Evolutionary conservation across 345 rosid genomes (phyloP).

Genomic region (Eucalyptus grandis): DNA sequence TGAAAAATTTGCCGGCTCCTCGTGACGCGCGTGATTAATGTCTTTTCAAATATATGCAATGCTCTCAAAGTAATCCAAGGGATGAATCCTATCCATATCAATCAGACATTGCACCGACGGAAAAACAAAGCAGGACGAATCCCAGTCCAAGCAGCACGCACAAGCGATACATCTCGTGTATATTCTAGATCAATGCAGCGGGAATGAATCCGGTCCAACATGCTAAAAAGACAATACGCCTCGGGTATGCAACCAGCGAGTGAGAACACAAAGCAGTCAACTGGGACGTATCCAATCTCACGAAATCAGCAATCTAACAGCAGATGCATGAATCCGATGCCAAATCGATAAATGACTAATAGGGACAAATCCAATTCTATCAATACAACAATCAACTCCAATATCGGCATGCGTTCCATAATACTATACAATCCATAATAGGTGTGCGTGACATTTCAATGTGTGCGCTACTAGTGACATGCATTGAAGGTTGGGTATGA

Average conservation of each 20-base stretch:
- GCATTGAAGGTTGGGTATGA: no score
- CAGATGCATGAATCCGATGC: background rate
- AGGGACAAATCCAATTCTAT: no score
- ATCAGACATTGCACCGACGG: background rate
- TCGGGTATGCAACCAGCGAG: background rate
- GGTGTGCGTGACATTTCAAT: no score
- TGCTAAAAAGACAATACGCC: no score
- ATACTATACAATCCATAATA: no score
- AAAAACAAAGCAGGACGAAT: background rate
- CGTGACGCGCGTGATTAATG: background rate
- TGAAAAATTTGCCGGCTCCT: no score
- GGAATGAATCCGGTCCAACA: no score
- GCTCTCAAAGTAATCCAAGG: background rate
- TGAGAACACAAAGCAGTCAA: background rate
- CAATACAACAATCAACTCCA: no score
- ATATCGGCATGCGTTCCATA: no score
- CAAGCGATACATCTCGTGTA: background rate
- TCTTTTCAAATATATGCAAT: background rate
- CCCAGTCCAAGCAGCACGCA: background rate
- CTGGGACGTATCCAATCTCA: background rate
- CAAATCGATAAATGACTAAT: no score
- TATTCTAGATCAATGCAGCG: no score
- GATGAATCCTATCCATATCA: background rate
- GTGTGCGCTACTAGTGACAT: no score
- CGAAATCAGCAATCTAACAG: background rate